Evolutionary conservation across 1,139 yeast species (phyloP), one percentile per base, ranked within the genome.

Genomic region (Zhuliangozyma parablackwelliae): DNA sequence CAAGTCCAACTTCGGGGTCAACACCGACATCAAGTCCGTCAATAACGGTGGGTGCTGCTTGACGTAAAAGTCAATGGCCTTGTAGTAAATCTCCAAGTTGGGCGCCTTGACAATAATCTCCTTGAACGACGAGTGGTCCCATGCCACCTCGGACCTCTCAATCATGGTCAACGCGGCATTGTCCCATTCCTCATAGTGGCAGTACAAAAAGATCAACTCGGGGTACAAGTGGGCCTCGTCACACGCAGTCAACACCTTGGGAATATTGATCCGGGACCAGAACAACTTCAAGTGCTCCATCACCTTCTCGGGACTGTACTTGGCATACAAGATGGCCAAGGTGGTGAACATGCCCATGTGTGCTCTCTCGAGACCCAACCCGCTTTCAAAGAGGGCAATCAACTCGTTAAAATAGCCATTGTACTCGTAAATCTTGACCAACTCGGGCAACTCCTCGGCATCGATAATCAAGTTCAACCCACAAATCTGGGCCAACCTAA

Each of bases 331-430:
- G 38, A 87, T 75, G 13, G 97, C 96, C 56, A 94, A 76, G 63
- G 90, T 97, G 9, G 99, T 92, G 61, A 94, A 92, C 97, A 92
- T 92, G 53, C 97, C 98, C 97, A 92, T 92, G 59, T 94, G 98
- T 29, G 99, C 98, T 61, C 98, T 85, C 71, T 92, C 99, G 52
- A 92, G 77, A 35, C 96, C 95, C 43, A 92, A 76, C 50, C 98
- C 98, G 52, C 89, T 94, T 66, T 92, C 98, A 55, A 92, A 88
- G 54, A 92, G 77, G 12, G 96, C 78, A 49, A 92, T 86, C 47
- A 94, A 75, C 68, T 94, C 96, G 47, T 81, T 85, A 65, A 90
- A 89, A 66, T 88, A 88, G 33, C 98, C 99, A 52, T 84, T 80
- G 61, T 76, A 72, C 66, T 92, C 97, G 59, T 92, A 92, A 51